Evolutionary conservation across 2,329 filamentous ascomycete genomes (phyloP).

Genomic region (Colletotrichum melonis): DNA sequence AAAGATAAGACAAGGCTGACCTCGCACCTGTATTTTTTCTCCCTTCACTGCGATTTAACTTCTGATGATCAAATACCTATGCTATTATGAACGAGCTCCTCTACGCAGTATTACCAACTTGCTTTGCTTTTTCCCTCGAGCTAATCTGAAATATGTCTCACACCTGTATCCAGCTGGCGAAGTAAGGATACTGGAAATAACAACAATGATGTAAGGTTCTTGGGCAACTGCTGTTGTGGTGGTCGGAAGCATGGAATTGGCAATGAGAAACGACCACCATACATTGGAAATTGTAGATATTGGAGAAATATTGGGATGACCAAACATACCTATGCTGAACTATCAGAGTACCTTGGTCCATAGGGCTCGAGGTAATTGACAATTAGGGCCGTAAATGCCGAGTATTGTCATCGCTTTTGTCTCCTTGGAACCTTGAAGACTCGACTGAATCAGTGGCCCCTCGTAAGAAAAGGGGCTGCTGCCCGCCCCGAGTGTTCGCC

Average conservation of each 20-base stretch:
- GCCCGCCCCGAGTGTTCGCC: too few species aligned
- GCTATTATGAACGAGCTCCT: too few species aligned
- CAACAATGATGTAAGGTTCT: not conserved
- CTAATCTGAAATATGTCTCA: not conserved
- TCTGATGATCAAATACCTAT: not conserved
- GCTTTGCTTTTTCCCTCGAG: slow-evolving; percentile 46
- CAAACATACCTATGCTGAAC: not conserved
- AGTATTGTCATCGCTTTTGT: not conserved
- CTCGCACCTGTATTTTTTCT: not conserved
- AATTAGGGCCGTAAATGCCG: not conserved
- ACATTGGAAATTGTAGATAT: not conserved
- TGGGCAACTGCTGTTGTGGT: not conserved
- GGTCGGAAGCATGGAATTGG: not conserved
- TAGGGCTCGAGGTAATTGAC: not conserved
- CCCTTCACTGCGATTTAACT: not conserved
- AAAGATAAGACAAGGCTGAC: slow-evolving; percentile 32
- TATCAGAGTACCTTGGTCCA: not conserved
- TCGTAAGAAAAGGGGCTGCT: not conserved
- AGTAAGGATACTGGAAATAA: too few species aligned
- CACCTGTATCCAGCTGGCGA: not conserved
- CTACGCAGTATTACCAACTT: slow-evolving; percentile 63
- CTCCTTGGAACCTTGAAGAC: not conserved
- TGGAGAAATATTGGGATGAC: not conserved
- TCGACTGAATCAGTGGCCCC: not conserved
- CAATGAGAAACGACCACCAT: not conserved